Conservation (phyloP, 306 rosid species). For the Vigna trinervia region DNA sequence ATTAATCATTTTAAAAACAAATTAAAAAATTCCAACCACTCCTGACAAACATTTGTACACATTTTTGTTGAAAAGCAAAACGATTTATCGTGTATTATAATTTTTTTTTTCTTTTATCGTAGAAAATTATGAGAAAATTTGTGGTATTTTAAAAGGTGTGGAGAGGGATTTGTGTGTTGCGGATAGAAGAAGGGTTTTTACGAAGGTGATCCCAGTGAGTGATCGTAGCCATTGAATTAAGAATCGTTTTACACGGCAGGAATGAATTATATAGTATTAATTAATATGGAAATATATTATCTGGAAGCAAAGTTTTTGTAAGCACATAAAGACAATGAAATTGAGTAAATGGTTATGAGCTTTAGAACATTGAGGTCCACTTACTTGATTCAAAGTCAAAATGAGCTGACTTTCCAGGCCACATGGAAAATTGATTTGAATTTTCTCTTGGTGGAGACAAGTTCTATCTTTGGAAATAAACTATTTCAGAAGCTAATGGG, state of each 20-base stretch:
- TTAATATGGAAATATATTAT: slow-evolving; percentile 1
- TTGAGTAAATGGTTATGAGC: slow-evolving; percentile 21
- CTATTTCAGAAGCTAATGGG: slow-evolving; percentile 47
- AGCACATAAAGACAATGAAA: slow-evolving; percentile 35
- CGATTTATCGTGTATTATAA: too few species aligned
- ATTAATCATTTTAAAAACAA: too few species aligned
- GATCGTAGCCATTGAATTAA: slow-evolving; percentile 1
- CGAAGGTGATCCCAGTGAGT: not conserved
- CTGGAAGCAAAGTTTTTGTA: slow-evolving; percentile 32
- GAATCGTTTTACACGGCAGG: slow-evolving; percentile 34
- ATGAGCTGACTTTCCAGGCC: slow-evolving; percentile 50
- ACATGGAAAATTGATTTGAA: slow-evolving; percentile 21
- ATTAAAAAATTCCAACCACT: too few species aligned
- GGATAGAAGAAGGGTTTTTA: not conserved
- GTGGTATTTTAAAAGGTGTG: not conserved
- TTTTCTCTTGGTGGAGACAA: slow-evolving; percentile 32
- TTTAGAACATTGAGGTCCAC: slow-evolving; percentile 45
- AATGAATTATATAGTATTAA: slow-evolving; percentile 5
- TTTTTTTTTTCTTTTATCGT: too few species aligned
- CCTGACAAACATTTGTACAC: too few species aligned
- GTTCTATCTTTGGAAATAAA: slow-evolving; percentile 41
- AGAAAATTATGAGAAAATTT: not conserved
- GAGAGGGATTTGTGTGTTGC: not conserved
- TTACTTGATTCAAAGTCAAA: slow-evolving; percentile 58
- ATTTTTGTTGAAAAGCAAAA: too few species aligned